Conservation (phyloP, 164 flowering plant genomes). For the Magnolia officinalis region DNA sequence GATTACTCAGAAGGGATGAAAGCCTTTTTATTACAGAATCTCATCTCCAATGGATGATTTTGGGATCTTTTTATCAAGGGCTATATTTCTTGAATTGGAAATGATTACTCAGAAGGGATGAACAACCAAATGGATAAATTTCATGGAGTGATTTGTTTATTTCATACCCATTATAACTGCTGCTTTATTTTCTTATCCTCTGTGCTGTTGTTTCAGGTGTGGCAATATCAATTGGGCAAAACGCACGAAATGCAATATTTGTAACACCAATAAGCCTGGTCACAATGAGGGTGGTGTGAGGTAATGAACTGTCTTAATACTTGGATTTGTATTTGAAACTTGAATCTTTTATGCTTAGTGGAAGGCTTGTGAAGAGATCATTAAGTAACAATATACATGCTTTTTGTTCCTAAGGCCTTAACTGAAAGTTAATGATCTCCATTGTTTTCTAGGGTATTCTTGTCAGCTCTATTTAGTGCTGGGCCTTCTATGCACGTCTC, state of each 20-base stretch:
- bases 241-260: conserved; percentile 87
- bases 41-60: no score
- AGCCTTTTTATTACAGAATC: no score
- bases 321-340: neutral
- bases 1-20: neutral
- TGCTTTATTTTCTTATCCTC: neutral
- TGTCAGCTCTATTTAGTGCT: no score
- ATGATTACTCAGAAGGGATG: neutral
- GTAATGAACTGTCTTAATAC: conserved; percentile 29
- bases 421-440: no score
- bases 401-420: no score
- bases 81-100: neutral
- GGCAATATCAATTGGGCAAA: conserved; percentile 99
- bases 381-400: no score
- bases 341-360: neutral
- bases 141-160: neutral
- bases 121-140: neutral
- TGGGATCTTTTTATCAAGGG: neutral
- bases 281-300: conserved; percentile 92
- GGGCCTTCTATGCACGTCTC: no score
- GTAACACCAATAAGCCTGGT: conserved; percentile 99
- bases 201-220: conserved; percentile 57
- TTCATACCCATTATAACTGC: neutral
- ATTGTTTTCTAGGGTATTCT: no score
- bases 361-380: no score